A percentile compares a stretch with the other conserved stretches of the same genome.
Conservation (phyloP, 345 rosid species). For the Sisymbrium altissimum region DNA sequence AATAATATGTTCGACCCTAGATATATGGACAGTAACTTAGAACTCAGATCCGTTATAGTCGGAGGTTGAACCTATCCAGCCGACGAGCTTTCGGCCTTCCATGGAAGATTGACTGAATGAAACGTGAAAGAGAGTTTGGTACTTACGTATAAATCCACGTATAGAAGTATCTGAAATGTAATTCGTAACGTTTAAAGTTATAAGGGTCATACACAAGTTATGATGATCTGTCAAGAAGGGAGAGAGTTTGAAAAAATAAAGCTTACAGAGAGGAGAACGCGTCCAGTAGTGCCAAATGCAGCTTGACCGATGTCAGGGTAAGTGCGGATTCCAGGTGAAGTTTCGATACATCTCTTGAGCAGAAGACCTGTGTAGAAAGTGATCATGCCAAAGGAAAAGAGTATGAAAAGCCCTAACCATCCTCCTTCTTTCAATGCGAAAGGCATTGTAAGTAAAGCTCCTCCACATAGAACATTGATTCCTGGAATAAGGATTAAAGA, state of each 20-base stretch:
- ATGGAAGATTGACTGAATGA: not conserved
- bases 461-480: slow-evolving; percentile 64
- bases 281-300: slow-evolving; percentile 67
- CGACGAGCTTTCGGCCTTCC: too few relatives aligned
- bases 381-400: slow-evolving; percentile 48
- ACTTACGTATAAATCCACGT: slow-evolving; percentile 70
- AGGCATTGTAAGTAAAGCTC: slow-evolving; percentile 65
- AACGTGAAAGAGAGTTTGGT: not conserved
- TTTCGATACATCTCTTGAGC: slow-evolving; percentile 63
- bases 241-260: not conserved
- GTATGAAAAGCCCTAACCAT: slow-evolving; percentile 57
- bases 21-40: too few relatives aligned
- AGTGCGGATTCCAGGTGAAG: slow-evolving; percentile 53
- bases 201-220: not conserved
- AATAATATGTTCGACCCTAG: too few relatives aligned
- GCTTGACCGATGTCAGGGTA: slow-evolving; percentile 87
- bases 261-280: slow-evolving; percentile 55
- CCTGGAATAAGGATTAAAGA: slow-evolving; percentile 35
- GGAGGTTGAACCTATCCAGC: too few relatives aligned
- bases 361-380: slow-evolving; percentile 60
- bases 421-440: slow-evolving; percentile 76
- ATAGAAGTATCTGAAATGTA: slow-evolving; percentile 56
- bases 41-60: too few relatives aligned
- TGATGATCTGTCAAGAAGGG: not conserved
- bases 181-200: not conserved